Evolutionary conservation across 352 stramenopile genomes (phyloP), one percentile per base, ranked within the genome.

Genomic region (Globisporangium recalcitrans): DNA sequence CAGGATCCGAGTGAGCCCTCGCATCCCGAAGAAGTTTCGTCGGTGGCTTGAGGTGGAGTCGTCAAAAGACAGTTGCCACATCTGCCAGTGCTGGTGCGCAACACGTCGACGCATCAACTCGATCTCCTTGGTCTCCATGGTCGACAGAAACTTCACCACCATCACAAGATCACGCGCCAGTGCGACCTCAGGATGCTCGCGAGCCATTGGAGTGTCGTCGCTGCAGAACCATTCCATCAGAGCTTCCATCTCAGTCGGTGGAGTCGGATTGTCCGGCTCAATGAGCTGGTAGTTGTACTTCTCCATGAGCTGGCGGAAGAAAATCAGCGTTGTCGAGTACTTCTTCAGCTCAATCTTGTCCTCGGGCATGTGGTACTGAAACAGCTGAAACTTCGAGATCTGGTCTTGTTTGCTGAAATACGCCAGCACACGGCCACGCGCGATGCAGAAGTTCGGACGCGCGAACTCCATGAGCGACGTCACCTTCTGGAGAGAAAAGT

Each of bases 81-180:
- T 90, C 52, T 95, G 86, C 82, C 86, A 96, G 53, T 88, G 77
- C 34, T 88, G 73, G 16, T 92, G 72, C 7, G 73, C 72, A n/a
- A 74, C 77, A 31, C 88, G 82, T 16, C 87, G 82, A 19, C 86
- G 85, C 82, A 95, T 93, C 1, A 96, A 68, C 52, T 97, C 88
- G 9, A 93, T 80, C 67, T 97, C 88, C 24, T 91, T 93, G 1
- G 84, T 95, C 58, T 97, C 88, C 88, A 97, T 97, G 19, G 88
- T 97, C 42, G 71, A 72, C 16, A 97, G 32, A 53, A 96, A 96
- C 58, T 97, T 97, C 22, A 90, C 82, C n/a, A 90, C 69, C 71
- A 90, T 79, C 27, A 91, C 85, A 16, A 96, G 47, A 52, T 97
- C 85, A 24, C 88, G 80, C 54, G 88, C 76, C 14, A 96, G 64